Evolutionary conservation across 352 stramenopile genomes (phyloP).

Genomic region (Phytophthora citricola): DNA sequence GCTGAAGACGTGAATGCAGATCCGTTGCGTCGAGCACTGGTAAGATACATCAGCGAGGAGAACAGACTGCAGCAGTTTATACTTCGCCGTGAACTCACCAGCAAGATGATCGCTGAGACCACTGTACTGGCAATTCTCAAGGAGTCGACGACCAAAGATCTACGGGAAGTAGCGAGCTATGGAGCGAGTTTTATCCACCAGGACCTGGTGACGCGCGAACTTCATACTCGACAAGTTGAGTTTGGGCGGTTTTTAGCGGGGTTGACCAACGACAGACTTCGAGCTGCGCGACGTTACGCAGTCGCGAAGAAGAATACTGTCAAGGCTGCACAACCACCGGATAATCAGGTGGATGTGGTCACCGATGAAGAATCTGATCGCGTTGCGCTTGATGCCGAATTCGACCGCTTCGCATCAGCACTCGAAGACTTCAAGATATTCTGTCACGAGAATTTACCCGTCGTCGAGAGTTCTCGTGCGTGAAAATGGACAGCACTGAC

Average conservation of each 20-base stretch:
- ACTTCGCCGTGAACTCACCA: constrained; percentile 73
- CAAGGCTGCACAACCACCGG: background rate
- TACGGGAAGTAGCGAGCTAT: constrained; percentile 53
- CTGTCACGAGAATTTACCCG: constrained; percentile 68
- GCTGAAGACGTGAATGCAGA: constrained; percentile 75
- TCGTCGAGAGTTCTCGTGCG: constrained; percentile 68
- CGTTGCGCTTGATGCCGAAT: constrained; percentile 37
- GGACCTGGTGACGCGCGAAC: constrained; percentile 62
- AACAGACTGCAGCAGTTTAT: constrained; percentile 65
- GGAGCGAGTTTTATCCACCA: constrained; percentile 63
- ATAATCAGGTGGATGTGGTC: constrained; percentile 8
- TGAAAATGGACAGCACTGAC: constrained; percentile 72
- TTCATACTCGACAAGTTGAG: constrained; percentile 67
- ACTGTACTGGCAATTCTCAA: constrained; percentile 76
- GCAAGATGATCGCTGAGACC: constrained; percentile 72
- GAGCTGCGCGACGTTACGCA: constrained; percentile 39
- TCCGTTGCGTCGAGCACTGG: constrained; percentile 55
- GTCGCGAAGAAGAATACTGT: constrained; percentile 9
- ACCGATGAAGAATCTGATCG: background rate
- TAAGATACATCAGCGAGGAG: constrained; percentile 62
- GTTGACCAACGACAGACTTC: constrained; percentile 67
- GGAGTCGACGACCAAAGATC: constrained; percentile 50
- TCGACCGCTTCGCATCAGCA: constrained; percentile 42
- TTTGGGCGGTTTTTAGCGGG: constrained; percentile 60
- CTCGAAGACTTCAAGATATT: constrained; percentile 65